These are phyloP conservation scores for Nepenthes mirabilis DNA, from an alignment of 148 eudicot genomes.

Conservation along the genomic window DNA sequence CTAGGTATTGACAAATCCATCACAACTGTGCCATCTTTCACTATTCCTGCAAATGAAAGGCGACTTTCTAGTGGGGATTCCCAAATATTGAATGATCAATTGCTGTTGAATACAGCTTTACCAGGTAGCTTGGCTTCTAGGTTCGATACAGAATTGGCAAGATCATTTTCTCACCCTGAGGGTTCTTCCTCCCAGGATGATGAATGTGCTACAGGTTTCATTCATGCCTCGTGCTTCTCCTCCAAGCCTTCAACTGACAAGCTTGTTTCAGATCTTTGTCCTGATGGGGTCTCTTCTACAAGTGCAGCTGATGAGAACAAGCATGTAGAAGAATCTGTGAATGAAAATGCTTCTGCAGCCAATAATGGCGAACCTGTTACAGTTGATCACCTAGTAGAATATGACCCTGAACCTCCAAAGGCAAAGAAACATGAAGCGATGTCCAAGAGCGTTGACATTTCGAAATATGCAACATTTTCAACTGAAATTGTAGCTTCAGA, in stretches of 20 bases:
- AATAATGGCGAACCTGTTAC: constrained; percentile 8
- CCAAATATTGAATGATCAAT: constrained; percentile 20
- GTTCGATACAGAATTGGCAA: constrained; percentile 17
- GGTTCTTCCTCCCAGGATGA: constrained; percentile 6
- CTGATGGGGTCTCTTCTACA: constrained; percentile 13
- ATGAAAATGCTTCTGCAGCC: constrained; percentile 17
- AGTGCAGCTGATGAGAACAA: constrained; percentile 15
- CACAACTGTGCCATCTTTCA: constrained; percentile 56
- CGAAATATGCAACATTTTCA: constrained; percentile 11
- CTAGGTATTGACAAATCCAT: constrained; percentile 58
- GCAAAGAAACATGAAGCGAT: constrained; percentile 5
- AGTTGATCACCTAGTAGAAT: constrained; percentile 8
- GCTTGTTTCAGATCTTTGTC: constrained; percentile 12
- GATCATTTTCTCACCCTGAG: constrained; percentile 19
- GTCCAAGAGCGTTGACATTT: constrained; percentile 12
- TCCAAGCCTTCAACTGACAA: constrained; percentile 10
- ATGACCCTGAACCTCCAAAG: constrained; percentile 12
- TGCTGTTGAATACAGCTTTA: constrained; percentile 17
- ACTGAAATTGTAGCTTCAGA: constrained; percentile 14
- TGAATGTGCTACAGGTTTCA: constrained; percentile 6
- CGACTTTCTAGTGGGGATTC: constrained; percentile 28
- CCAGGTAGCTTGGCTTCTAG: constrained; percentile 12
- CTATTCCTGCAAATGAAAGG: constrained; percentile 31
- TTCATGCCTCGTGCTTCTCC: constrained; percentile 6
- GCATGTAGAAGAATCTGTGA: constrained; percentile 9